phyloP scores from a whole-genome alignment of 768 basidiomycete genomes.

The Auricularia sp. region DNA sequence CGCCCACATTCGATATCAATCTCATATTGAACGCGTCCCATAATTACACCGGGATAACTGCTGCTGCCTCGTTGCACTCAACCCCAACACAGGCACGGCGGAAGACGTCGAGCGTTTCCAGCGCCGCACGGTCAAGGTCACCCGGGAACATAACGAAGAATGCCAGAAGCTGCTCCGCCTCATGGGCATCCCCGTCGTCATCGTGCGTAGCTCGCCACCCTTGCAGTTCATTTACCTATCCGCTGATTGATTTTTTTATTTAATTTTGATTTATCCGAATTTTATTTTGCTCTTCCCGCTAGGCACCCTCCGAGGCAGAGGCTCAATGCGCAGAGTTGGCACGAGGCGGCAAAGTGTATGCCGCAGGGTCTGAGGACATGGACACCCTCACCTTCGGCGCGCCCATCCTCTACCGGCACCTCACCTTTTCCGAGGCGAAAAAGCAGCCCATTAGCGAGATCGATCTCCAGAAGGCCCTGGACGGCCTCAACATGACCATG shows the following conservation, averaged over 20 bases:
- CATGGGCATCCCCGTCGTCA: slow-evolving; percentile 95
- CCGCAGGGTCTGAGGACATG: slow-evolving; percentile 98
- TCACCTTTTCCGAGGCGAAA: slow-evolving; percentile 96
- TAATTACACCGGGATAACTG: background rate
- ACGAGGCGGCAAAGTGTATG: slow-evolving; percentile 92
- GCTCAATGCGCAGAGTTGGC: slow-evolving; percentile 98
- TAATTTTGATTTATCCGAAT: background rate
- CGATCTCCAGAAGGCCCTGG: slow-evolving; percentile 66
- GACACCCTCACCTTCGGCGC: slow-evolving; percentile 94
- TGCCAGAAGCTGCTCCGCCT: slow-evolving; percentile 76
- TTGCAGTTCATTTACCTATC: background rate
- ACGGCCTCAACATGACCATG: slow-evolving; percentile 91
- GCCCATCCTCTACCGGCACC: slow-evolving; percentile 86
- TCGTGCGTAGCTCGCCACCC: slow-evolving; percentile 41
- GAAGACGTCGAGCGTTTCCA: slow-evolving; percentile 90
- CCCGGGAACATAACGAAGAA: slow-evolving; percentile 92
- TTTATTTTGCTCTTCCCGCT: background rate
- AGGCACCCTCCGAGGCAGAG: slow-evolving; percentile 98
- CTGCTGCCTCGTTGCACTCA: background rate
- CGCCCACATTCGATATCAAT: background rate
- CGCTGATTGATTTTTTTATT: background rate
- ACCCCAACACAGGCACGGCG: slow-evolving; percentile 45
- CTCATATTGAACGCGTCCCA: background rate
- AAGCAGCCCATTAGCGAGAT: slow-evolving; percentile 95
- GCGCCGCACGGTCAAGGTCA: slow-evolving; percentile 88